Conservation (phyloP, 495 filamentous ascomycete species). For the Letharia columbiana region DNA sequence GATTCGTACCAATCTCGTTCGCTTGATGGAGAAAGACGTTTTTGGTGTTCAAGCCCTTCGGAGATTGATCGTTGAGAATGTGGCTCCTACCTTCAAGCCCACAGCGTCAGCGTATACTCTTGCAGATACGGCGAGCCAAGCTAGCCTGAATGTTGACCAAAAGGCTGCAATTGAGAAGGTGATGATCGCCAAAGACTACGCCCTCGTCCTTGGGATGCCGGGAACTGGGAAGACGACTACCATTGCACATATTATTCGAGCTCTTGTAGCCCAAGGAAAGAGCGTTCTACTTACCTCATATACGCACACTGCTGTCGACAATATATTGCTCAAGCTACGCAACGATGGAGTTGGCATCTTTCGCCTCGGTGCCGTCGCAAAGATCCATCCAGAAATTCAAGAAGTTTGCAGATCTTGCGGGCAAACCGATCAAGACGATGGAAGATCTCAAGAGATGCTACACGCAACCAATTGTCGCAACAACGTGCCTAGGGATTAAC, state of each 20-base stretch:
- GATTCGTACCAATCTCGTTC: constrained; percentile 85
- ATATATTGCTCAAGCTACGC: constrained; percentile 86
- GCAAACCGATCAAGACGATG: constrained; percentile 58
- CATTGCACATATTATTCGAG: constrained; percentile 92
- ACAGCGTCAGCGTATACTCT: constrained; percentile 51
- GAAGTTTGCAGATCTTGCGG: constrained; percentile 72
- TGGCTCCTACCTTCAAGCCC: constrained; percentile 63
- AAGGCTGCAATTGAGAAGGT: constrained; percentile 80
- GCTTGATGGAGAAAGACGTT: constrained; percentile 74
- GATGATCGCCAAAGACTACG: constrained; percentile 90
- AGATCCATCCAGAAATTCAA: constrained; percentile 78
- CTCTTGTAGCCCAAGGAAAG: constrained; percentile 81
- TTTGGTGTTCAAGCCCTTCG: constrained; percentile 68
- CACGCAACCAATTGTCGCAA: constrained; percentile 80
- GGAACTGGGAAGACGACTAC: constrained; percentile 98
- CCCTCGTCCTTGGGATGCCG: constrained; percentile 92
- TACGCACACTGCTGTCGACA: constrained; percentile 95
- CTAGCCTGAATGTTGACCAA: constrained; percentile 77
- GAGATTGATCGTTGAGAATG: constrained; percentile 64
- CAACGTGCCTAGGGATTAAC: constrained; percentile 85
- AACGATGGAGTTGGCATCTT: constrained; percentile 71
- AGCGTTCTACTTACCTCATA: constrained; percentile 89
- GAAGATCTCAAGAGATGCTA: constrained; percentile 77
- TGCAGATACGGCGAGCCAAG: constrained; percentile 36
- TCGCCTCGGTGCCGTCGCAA: constrained; percentile 70